A percentile compares a stretch with the other conserved stretches of the same genome.
Conservation (phyloP, 2,329 filamentous ascomycete genomes). For the Verticillium zaregamsianum region DNA sequence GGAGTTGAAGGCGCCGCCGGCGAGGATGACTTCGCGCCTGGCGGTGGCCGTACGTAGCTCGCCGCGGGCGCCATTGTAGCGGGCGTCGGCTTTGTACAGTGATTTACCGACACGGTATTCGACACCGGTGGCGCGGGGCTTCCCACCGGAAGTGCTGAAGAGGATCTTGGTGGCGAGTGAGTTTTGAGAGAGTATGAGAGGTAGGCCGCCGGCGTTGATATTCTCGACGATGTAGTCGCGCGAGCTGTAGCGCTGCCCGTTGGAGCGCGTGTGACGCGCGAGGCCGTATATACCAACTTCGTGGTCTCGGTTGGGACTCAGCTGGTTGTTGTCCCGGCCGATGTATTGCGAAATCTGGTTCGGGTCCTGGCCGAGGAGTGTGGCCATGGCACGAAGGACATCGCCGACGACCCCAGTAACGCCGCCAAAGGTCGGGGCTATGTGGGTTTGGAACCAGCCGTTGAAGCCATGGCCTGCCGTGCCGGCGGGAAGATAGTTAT, state of each 20-base stretch:
- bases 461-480: constrained; percentile 41
- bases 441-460: constrained; percentile 31
- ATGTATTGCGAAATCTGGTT: constrained; percentile 2
- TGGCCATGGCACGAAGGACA: constrained; percentile 2
- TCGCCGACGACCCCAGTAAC: background rate
- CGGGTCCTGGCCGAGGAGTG: background rate
- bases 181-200: constrained; percentile 30
- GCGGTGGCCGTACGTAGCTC: constrained; percentile 11
- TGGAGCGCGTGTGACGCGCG: constrained; percentile 19
- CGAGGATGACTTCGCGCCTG: constrained; percentile 38
- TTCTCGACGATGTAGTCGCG: constrained; percentile 14
- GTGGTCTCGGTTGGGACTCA: constrained; percentile 18
- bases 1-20: constrained; percentile 45
- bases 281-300: constrained; percentile 21
- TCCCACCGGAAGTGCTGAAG: constrained; percentile 4
- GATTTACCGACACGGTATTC: constrained; percentile 15
- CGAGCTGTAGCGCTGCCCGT: constrained; percentile 21
- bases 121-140: background rate
- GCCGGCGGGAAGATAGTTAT: constrained; percentile 33
- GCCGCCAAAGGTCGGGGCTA: background rate
- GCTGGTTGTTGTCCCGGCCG: constrained; percentile 11
- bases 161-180: constrained; percentile 31
- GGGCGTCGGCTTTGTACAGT: constrained; percentile 15
- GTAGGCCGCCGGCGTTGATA: constrained; percentile 26
- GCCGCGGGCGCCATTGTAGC: constrained; percentile 2